These are phyloP conservation scores for Saitoella complicata DNA, from an alignment of 805 yeast species.

Conservation along the genomic window DNA sequence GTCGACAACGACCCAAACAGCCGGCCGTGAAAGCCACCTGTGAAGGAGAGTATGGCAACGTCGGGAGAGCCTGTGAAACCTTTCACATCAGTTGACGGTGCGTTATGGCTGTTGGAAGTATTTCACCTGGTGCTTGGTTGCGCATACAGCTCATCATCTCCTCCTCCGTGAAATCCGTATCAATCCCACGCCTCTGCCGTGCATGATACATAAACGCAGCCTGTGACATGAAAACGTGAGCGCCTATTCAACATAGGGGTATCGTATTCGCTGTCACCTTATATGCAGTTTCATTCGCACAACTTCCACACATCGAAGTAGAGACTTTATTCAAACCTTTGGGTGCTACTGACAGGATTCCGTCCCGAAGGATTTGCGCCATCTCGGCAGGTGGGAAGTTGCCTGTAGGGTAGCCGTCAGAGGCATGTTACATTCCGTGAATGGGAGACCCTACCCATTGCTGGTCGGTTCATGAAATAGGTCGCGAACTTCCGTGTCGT, in stretches of 20 bases:
- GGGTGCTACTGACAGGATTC: slow-evolving; percentile 60
- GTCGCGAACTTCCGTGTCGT: slow-evolving; percentile 51
- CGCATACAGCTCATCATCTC: slow-evolving; percentile 64
- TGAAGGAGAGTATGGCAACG: slow-evolving; percentile 70
- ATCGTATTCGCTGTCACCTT: slow-evolving; percentile 22
- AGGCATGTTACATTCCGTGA: no score
- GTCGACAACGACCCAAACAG: slow-evolving; percentile 80
- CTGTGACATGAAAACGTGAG: no score
- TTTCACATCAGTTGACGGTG: neutral
- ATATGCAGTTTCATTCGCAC: slow-evolving; percentile 77
- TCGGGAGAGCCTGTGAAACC: slow-evolving; percentile 39
- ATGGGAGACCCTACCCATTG: slow-evolving; percentile 32
- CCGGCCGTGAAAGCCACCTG: slow-evolving; percentile 88
- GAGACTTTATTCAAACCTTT: slow-evolving; percentile 59
- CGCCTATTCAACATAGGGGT: no score
- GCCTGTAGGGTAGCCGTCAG: neutral
- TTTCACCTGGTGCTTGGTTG: slow-evolving; percentile 59
- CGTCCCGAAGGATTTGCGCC: slow-evolving; percentile 32
- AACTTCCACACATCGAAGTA: slow-evolving; percentile 74
- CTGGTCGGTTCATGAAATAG: slow-evolving; percentile 71
- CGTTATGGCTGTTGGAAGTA: no score
- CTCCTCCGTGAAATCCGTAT: slow-evolving; percentile 42
- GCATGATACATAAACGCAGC: slow-evolving; percentile 77
- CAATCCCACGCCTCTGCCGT: slow-evolving; percentile 40
- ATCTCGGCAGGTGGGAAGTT: slow-evolving; percentile 60